phyloP scores from a whole-genome alignment of 1,139 yeast genomes.

The Saccharomyces pastorianus region DNA sequence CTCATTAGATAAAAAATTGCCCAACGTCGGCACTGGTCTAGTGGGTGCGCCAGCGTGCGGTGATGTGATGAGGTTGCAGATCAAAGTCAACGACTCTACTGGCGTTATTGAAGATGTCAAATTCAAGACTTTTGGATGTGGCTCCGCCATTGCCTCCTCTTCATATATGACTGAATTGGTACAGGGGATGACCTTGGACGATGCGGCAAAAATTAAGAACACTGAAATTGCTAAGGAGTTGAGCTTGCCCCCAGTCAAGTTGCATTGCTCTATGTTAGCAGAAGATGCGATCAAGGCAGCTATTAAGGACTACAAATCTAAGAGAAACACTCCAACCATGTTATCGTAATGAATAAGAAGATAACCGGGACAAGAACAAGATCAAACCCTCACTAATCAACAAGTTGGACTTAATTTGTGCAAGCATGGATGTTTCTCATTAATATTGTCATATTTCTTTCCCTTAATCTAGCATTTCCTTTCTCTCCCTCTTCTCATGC shows the following conservation, averaged over 20 bases:
- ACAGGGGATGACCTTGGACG: slow-evolving; percentile 90
- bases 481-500: background rate
- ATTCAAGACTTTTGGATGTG: slow-evolving; percentile 97
- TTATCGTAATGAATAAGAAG: background rate
- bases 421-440: background rate
- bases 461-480: slow-evolving; percentile 1
- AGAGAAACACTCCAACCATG: slow-evolving; percentile 34
- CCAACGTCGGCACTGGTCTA: slow-evolving; percentile 90
- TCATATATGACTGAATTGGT: slow-evolving; percentile 92
- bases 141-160: slow-evolving; percentile 93
- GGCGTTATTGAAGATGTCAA: slow-evolving; percentile 92
- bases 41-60: slow-evolving; percentile 99
- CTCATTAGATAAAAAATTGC: slow-evolving; percentile 66
- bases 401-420: background rate
- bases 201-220: slow-evolving; percentile 84
- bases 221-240: slow-evolving; percentile 89
- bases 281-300: slow-evolving; percentile 98
- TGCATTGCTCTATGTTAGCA: slow-evolving; percentile 97
- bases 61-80: slow-evolving; percentile 95
- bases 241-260: slow-evolving; percentile 90
- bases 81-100: slow-evolving; percentile 80
- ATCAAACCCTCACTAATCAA: background rate
- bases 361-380: background rate
- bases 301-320: slow-evolving; percentile 84
- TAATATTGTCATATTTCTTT: background rate